Evolutionary conservation across 306 rosid genomes (phyloP), one percentile per base, ranked within the genome.

Genomic region (Malus asiatica): DNA sequence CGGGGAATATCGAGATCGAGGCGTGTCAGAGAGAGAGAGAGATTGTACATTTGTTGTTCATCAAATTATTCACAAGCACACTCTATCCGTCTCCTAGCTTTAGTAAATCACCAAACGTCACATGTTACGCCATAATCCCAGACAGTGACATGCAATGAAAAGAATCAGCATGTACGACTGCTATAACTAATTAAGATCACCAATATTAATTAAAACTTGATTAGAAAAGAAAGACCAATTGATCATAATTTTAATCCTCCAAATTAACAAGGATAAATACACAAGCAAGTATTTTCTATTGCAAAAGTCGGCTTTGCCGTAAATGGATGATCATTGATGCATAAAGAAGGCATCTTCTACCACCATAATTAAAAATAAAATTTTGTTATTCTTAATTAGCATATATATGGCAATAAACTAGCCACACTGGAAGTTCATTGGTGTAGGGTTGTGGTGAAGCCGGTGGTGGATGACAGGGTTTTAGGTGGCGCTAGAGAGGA

Each of bases 401-500:
- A 1, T 46, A 46, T 46, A 46, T 46, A 14, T 46, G 53, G 53
- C 53, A 46, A 14, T 46, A 46, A 46, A 48, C 55, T 48, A 48
- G 20, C 55, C 6, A 16, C 20, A 48, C 12, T 20, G 61, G 12
- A 46, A 10, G 52, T 83, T 27, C 88, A 84, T 73, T 95, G 98
- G 97, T 83, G 74, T 27, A 75, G 86, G n/a, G 55, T 79, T 67
- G 98, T 88, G 83, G 98, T 95, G 74, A 89, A 83, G 83, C 95
- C 95, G 2, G 93, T 95, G 79, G 90, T 95, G 70, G 93, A 95
- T 45, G 97, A 95, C 78, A 84, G 96, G 1, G 80, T 95, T 73
- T 83, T 87, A 0, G 87, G 90, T 10, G 80, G 16, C 7, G 70
- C 7, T 8, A 79, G 84, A 58, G 63, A 82, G 68, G 93, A 90